Base-by-base conservation (phyloP, 441 rosid genomes). In the Erysimum cheiri region DNA sequence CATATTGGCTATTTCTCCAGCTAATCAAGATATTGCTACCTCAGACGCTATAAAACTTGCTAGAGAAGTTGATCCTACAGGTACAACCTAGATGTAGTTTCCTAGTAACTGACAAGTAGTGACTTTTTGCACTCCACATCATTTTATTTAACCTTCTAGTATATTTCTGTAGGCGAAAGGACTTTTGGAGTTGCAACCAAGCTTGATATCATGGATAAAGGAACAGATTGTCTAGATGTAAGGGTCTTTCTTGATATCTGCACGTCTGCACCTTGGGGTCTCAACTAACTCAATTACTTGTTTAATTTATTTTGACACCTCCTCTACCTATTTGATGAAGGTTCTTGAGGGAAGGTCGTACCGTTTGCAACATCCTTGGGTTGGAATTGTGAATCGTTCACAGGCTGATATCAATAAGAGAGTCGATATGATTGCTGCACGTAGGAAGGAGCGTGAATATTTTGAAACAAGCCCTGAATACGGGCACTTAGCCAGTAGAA, bases 311-410 rank as follows among this genome's bases (percentile, higher is more conserved):
- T 73, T 44, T 71, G 62, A 80, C 66, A 46, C 50, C 70, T 73
- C 54, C 71, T 53, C 36, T 66, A 7, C 60, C n/a, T 31, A 64
- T 65, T 53, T 72, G 75, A 60, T 74, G 61, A 75, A 92, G 98
- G 97, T 95, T 84, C 87, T 95, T 35, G 99, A 95, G 84, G 99
- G 99, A 73, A 82, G 96, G 81, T 70, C 97, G 13, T 92, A 95
- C 69, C 89, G 97, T 73, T 83, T 92, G 76, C 99, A 92, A 67
- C 98, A 92, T 89, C 99, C 98, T 54, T 95, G 99, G 99, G 99
- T 92, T n/a, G 99, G 99, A 73, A 89, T 92, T 66, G 99, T 95
- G 75, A 95, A 95, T 84, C 98, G 99, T 69, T 95, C 99, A n/a
- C 99, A 95, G 85, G 98, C 99, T 70, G 99, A 95, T 65, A 95